Evolutionary conservation across 805 yeast species (phyloP), one percentile per base, ranked within the genome.

Genomic region (Blastobotrys peoriensis): DNA sequence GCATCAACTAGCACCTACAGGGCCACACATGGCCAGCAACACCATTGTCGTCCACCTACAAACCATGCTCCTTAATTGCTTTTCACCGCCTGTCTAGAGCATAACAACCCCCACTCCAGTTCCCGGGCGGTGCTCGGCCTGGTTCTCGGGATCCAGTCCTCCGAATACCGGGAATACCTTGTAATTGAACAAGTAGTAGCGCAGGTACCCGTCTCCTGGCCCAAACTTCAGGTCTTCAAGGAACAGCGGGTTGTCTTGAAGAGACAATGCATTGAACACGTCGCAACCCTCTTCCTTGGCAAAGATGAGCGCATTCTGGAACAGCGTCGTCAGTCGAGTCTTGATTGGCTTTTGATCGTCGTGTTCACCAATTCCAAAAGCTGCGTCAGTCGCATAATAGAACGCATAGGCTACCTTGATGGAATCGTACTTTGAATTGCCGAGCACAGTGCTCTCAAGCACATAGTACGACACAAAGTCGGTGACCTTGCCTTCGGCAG

Each of bases 61-160:
- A n/a, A n/a, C n/a, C n/a, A n/a, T n/a, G n/a, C n/a, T n/a, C n/a
- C n/a, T n/a, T n/a, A n/a, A n/a, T n/a, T n/a, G n/a, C n/a, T n/a
- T n/a, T n/a, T 25, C 30, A 25, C 30, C 8, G 13, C 30, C 13
- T 8, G 13, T 25, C 13, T 61, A 88, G 36, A 91, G 73, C 79
- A 93, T 75, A 5, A 93, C 95, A 19, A 86, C 91, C 52, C 97
- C 98, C 28, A 93, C 75, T 5, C 89, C 95, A 64, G 96, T 87
- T 41, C 81, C 71, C 38, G 67, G 68, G 20, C 74, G 74, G 13
- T 66, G 60, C 41, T 76, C 78, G 27, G 76, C 68, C 43, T 74
- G 74, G 39, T 78, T 76, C 2, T 74, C 66, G 38, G 74, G 69
- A 47, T 77, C 79, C 20, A 86, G 65, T 4, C 98, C 98, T 28